Evolutionary conservation across 257 asterid genomes (phyloP), one percentile per base, ranked within the genome.

Genomic region (Jasminum sambac): DNA sequence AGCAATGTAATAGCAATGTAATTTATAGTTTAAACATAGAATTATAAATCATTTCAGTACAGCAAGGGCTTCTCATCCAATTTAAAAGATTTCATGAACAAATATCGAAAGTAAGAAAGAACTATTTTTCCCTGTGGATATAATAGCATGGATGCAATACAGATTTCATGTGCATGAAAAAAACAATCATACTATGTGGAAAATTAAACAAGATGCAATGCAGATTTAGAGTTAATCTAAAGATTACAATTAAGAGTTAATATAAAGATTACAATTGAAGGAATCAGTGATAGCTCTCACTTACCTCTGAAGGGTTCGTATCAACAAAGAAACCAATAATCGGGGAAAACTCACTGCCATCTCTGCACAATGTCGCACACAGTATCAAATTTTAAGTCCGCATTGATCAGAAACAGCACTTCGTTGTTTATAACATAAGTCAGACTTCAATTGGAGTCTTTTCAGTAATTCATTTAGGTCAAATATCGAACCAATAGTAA

Each of bases 271-370:
- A 63, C 48, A 61, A 17, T 12, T 24, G n/a, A 67, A 3, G 43
- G 58, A 66, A 73, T 58, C 61, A 55, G 62, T 30, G 60, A 65
- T 34, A 59, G 25, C 26, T 67, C 38, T 42, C 34, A 44, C 52
- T 52, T 11, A 94, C 99, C 99, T 91, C 90, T 39, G 95, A 89
- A 46, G 91, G 83, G 72, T 75, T 70, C 0, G 82, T 79, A 6
- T 83, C 80, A 16, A 85, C 8, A 76, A 95, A 95, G 78, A 84
- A 87, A 69, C 99, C 98, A 74, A 87, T 80, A n/a, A 89, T 66
- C 0, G 98, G 88, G 42, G 99, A 85, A 80, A 95, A 91, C 43
- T 85, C 88, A 55, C 74, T 82, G 74, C 96, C 92, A 76, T 86
- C 89, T 82, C 97, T 93, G 88, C 84, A 78, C 6, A 71, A 70